Evolutionary conservation across 495 filamentous ascomycete genomes (phyloP).

Genomic region (Clavariopsis aquatica): DNA sequence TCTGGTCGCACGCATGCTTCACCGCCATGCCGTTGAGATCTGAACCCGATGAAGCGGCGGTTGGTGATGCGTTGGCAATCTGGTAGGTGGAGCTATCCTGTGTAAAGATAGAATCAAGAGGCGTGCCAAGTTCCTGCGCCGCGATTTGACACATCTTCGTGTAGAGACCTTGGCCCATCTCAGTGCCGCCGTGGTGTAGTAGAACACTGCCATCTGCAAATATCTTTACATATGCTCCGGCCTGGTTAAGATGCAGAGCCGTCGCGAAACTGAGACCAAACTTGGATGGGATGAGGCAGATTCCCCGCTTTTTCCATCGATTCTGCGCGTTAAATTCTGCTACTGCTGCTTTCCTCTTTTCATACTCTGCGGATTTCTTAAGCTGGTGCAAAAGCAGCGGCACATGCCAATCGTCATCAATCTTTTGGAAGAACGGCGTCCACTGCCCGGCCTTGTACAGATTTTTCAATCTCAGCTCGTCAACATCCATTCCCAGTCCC

Average conservation of each 20-base stretch:
- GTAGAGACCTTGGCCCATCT: slow-evolving; percentile 49
- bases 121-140: slow-evolving; percentile 47
- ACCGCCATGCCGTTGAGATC: slow-evolving; percentile 52
- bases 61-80: slow-evolving; percentile 49
- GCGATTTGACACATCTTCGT: slow-evolving; percentile 50
- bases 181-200: slow-evolving; percentile 48
- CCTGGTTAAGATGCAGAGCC: slow-evolving; percentile 49
- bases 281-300: slow-evolving; percentile 48
- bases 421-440: slow-evolving; percentile 47
- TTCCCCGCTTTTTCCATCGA: slow-evolving; percentile 49
- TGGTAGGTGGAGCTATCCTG: slow-evolving; percentile 51
- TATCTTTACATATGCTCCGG: slow-evolving; percentile 46
- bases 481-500: slow-evolving; percentile 43
- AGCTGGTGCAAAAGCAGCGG: slow-evolving; percentile 45
- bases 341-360: slow-evolving; percentile 41
- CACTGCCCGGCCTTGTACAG: slow-evolving; percentile 46
- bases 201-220: slow-evolving; percentile 48
- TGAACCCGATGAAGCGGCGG: slow-evolving; percentile 48
- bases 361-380: slow-evolving; percentile 42
- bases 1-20: slow-evolving; percentile 46
- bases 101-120: slow-evolving; percentile 51
- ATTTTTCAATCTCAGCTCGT: slow-evolving; percentile 47
- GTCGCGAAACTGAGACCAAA: slow-evolving; percentile 50
- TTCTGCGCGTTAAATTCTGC: slow-evolving; percentile 45
- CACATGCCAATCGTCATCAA: slow-evolving; percentile 49